These are phyloP conservation scores for Saccharum spontaneum DNA, from an alignment of 176 grass and related monocot genomes.

Conservation along the genomic window DNA sequence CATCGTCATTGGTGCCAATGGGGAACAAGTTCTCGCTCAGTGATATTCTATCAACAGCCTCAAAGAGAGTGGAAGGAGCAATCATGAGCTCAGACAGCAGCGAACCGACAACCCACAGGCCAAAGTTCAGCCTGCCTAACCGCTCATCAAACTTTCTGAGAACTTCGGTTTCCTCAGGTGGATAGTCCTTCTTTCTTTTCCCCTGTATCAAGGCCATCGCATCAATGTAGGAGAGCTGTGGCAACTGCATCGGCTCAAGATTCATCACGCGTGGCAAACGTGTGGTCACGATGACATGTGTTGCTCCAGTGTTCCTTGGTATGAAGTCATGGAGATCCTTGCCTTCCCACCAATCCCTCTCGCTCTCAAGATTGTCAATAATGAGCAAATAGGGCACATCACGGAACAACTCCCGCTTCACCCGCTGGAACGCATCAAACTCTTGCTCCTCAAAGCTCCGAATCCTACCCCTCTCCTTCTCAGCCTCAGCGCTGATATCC, in stretches of 20 bases:
- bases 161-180: slow-evolving; percentile 64
- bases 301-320: slow-evolving; percentile 85
- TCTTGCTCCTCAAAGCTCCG: slow-evolving; percentile 97
- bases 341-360: slow-evolving; percentile 99
- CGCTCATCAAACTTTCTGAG: slow-evolving; percentile 86
- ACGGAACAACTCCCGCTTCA: slow-evolving; percentile 89
- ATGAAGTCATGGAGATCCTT: slow-evolving; percentile 98
- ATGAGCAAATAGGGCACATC: slow-evolving; percentile 94
- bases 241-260: slow-evolving; percentile 86
- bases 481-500: slow-evolving; percentile 86
- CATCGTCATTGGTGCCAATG: slow-evolving; percentile 53
- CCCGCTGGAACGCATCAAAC: slow-evolving; percentile 83
- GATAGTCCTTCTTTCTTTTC: slow-evolving; percentile 79
- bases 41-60: slow-evolving; percentile 77
- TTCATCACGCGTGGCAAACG: slow-evolving; percentile 75
- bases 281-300: slow-evolving; percentile 80
- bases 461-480: slow-evolving; percentile 90
- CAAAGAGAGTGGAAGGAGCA: slow-evolving; percentile 74
- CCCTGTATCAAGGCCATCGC: slow-evolving; percentile 77
- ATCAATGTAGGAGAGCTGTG: slow-evolving; percentile 62
- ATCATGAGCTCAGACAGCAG: slow-evolving; percentile 87
- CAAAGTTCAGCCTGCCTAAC: slow-evolving; percentile 84
- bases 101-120: slow-evolving; percentile 76
- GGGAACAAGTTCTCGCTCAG: slow-evolving; percentile 60
- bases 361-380: slow-evolving; percentile 92